A percentile compares a stretch with the other conserved stretches of the same genome.
These are phyloP conservation scores for Microascus cirrosus DNA, from an alignment of 2,329 filamentous ascomycete genomes.

Conservation along the genomic window DNA sequence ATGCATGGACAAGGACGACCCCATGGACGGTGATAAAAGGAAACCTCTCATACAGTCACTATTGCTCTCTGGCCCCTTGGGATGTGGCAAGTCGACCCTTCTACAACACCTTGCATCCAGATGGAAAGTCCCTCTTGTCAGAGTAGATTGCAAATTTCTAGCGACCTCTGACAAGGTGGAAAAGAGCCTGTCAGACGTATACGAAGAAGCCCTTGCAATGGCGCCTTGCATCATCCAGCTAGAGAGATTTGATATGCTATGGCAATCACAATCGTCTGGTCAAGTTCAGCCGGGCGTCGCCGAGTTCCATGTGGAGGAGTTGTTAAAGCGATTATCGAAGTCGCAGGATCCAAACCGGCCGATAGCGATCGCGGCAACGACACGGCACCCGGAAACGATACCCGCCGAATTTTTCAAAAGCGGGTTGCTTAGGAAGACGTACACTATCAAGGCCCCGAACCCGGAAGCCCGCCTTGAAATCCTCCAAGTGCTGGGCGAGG, in stretches of 20 bases:
- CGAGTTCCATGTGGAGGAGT: constrained; percentile 1
- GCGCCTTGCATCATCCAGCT: constrained; percentile 88
- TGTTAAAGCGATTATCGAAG: constrained; percentile 2
- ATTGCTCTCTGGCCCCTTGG: constrained; percentile 66
- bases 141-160: constrained; percentile 24
- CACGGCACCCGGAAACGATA: constrained; percentile 76
- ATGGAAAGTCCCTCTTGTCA: constrained; percentile 62
- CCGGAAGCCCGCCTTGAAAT: constrained; percentile 69
- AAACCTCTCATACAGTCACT: constrained; percentile 35
- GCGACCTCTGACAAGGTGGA: constrained; percentile 25
- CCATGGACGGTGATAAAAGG: background rate
- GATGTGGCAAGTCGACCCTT: constrained; percentile 72
- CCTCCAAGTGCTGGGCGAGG: constrained; percentile 58
- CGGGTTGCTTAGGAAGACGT: constrained; percentile 71
- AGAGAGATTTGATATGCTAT: constrained; percentile 66
- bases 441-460: constrained; percentile 81
- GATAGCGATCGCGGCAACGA: constrained; percentile 84
- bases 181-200: constrained; percentile 24
- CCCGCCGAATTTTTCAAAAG: constrained; percentile 66
- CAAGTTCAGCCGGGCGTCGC: constrained; percentile 63
- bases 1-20: background rate
- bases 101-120: constrained; percentile 63
- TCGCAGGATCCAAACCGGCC: constrained; percentile 23
- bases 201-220: constrained; percentile 66
- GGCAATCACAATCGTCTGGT: constrained; percentile 5